Evolutionary conservation across 2,329 filamentous ascomycete species (phyloP), one percentile per base, ranked within the genome.

Genomic region (Westerdykella aurantiaca): DNA sequence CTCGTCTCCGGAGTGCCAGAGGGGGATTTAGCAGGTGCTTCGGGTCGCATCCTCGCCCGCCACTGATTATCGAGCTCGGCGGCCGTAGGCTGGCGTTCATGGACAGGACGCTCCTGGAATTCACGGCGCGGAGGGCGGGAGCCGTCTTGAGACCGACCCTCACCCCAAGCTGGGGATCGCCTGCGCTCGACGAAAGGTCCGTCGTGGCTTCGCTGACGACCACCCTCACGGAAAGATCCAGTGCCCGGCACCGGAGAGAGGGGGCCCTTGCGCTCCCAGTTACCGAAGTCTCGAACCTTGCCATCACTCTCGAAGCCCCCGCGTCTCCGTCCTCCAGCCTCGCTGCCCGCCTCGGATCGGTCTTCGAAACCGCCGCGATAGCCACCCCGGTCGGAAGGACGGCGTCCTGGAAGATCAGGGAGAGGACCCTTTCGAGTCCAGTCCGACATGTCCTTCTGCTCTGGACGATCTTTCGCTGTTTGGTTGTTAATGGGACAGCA

Each of bases 241-340:
- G 33, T 9, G 17, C 55, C 55, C 18, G 75, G 54, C 72, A 75
- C 69, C 17, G 91, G 88, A 34, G 91, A 87, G 44, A 97, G 76
- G 31, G 93, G 93, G 11, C 93, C 93, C 64, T 87, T 93, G 58
- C 93, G 86, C 71, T 96, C 91, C 93, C 93, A 98, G 69, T 88
- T 94, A 55, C 81, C 79, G 53, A 93, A 85, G 65, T 94, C 87
- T 45, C 88, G 83, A 44, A 81, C 71, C 66, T 87, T 90, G 54
- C 85, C 85, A 65, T 91, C 88, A 41, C 75, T 73, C 49, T 85
- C 80, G 48, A 77, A 75, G 51, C 81, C 80, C 41, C 80, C 80
- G 53, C 86, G 85, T 53, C 86, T 83, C 55, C 82, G 74, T 51
- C 81, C 81, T 49, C 80, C 80, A 47, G 86, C 86, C 41, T 88